A percentile compares a stretch with the other conserved stretches of the same genome.
Conservation (phyloP, 2,329 filamentous ascomycete species). For the Trichophaea hybrida region DNA sequence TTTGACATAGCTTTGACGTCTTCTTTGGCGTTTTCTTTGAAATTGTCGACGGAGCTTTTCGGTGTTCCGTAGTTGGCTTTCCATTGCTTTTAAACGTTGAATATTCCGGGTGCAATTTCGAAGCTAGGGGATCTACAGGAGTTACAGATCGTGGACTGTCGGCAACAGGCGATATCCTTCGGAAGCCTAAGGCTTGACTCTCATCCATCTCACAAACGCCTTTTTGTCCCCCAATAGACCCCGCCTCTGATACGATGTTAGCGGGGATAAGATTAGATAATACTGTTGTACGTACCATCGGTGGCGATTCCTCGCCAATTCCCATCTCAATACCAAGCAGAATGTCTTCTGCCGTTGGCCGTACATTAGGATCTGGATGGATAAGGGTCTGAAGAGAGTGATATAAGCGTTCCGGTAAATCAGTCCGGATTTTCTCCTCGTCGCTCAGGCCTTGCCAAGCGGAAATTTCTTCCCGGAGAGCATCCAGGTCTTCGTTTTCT, state of each 20-base stretch:
- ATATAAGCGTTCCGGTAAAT: slow-evolving; percentile 77
- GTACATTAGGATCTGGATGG: slow-evolving; percentile 56
- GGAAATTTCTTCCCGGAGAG: slow-evolving; percentile 70
- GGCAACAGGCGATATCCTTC: slow-evolving; percentile 33
- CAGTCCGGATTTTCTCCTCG: slow-evolving; percentile 56
- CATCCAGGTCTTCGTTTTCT: slow-evolving; percentile 80
- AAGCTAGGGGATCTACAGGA: not conserved
- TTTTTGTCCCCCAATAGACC: slow-evolving; percentile 15
- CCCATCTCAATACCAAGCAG: slow-evolving; percentile 56
- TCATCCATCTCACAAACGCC: slow-evolving; percentile 15
- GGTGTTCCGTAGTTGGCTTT: not conserved
- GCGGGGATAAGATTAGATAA: slow-evolving; percentile 27
- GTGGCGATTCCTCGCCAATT: slow-evolving; percentile 35
- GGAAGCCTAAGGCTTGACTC: slow-evolving; percentile 29
- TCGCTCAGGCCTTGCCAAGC: slow-evolving; percentile 78
- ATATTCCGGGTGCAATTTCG: not conserved
- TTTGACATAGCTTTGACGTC: not conserved
- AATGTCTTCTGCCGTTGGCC: slow-evolving; percentile 78
- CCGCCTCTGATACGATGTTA: slow-evolving; percentile 25
- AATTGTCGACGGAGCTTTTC: not conserved
- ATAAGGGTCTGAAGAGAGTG: slow-evolving; percentile 67
- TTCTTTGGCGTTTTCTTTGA: not conserved
- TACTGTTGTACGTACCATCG: slow-evolving; percentile 21
- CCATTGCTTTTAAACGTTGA: not conserved
- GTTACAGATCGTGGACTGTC: slow-evolving; percentile 28